phyloP scores from a whole-genome alignment of 495 filamentous ascomycete genomes.

The Xylaria bambusicola region DNA sequence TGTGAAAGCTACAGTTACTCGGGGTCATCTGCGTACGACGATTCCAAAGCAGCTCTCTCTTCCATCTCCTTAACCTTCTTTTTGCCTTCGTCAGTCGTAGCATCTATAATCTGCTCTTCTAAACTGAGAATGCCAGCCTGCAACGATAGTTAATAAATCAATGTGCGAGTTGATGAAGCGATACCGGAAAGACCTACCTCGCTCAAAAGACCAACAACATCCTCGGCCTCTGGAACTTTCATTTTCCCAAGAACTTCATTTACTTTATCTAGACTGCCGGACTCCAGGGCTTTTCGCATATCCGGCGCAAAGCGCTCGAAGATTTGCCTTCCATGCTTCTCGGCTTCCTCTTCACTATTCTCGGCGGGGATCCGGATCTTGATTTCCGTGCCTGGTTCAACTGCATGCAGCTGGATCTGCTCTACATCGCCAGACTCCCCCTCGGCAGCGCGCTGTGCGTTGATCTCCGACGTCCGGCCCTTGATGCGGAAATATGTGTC shows the following conservation, averaged over 20 bases:
- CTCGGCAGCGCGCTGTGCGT: constrained; percentile 62
- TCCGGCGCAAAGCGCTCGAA: constrained; percentile 84
- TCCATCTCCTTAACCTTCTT: constrained; percentile 78
- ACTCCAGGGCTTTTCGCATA: constrained; percentile 77
- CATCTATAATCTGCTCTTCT: constrained; percentile 91
- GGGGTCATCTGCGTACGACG: constrained; percentile 37
- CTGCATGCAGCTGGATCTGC: constrained; percentile 95
- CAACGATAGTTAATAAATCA: background rate
- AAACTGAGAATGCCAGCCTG: constrained; percentile 86
- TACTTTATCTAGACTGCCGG: constrained; percentile 85
- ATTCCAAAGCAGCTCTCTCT: constrained; percentile 43
- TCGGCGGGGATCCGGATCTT: constrained; percentile 77
- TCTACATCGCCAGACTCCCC: constrained; percentile 73
- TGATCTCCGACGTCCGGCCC: constrained; percentile 74
- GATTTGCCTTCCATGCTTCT: constrained; percentile 67
- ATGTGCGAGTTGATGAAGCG: background rate
- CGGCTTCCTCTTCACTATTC: constrained; percentile 64
- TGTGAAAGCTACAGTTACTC: constrained; percentile 25
- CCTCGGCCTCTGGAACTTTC: constrained; percentile 91
- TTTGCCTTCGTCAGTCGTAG: constrained; percentile 88
- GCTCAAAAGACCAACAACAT: constrained; percentile 79
- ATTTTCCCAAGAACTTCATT: constrained; percentile 97
- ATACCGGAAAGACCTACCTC: constrained; percentile 55
- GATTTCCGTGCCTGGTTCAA: constrained; percentile 90
- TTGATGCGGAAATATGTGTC: constrained; percentile 82